These are phyloP conservation scores for Teratosphaeriaceae sp. DNA, from an alignment of 2,329 filamentous ascomycete genomes.

Conservation along the genomic window DNA sequence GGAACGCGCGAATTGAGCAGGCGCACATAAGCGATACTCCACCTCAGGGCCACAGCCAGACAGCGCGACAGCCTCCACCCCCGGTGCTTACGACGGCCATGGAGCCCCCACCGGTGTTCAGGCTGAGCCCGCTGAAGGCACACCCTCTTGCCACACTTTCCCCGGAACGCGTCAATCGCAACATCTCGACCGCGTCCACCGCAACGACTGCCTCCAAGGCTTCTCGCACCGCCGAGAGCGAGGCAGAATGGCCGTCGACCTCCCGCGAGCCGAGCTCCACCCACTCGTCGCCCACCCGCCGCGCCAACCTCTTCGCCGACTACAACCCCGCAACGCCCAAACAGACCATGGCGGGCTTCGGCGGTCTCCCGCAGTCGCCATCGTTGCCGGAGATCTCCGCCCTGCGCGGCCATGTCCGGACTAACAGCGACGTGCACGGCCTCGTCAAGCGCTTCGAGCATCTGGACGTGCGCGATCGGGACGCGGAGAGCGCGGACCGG, in stretches of 20 bases:
- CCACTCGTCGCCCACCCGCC: constrained; percentile 29
- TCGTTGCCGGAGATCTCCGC: constrained; percentile 26
- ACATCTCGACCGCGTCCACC: constrained; percentile 19
- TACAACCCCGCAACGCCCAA: constrained; percentile 16
- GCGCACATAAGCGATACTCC: too few relatives aligned
- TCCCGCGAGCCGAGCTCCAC: constrained; percentile 13
- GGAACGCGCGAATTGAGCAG: too few relatives aligned
- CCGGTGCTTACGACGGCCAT: too few relatives aligned
- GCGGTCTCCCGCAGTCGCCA: constrained; percentile 23
- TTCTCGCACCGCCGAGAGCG: constrained; percentile 28
- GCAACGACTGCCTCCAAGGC: constrained; percentile 35
- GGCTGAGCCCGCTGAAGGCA: constrained; percentile 46
- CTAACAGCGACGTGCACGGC: constrained; percentile 53
- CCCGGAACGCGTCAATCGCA: constrained; percentile 54
- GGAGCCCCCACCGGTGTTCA: constrained; percentile 39
- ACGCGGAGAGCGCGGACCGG: constrained; percentile 33
- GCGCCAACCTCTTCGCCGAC: constrained; percentile 25
- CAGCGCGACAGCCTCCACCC: too few relatives aligned
- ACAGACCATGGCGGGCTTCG: constrained; percentile 11
- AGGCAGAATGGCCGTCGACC: constrained; percentile 6
- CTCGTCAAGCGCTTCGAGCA: constrained; percentile 66
- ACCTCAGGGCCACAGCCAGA: too few relatives aligned
- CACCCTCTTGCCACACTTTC: constrained; percentile 54
- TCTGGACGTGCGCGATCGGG: constrained; percentile 48
- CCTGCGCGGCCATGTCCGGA: constrained; percentile 38